Percentiles rank a stretch among this genome's conserved stretches.
Conservation (phyloP, 2,329 filamentous ascomycete genomes). For the Hymenoscyphus salicellus region DNA sequence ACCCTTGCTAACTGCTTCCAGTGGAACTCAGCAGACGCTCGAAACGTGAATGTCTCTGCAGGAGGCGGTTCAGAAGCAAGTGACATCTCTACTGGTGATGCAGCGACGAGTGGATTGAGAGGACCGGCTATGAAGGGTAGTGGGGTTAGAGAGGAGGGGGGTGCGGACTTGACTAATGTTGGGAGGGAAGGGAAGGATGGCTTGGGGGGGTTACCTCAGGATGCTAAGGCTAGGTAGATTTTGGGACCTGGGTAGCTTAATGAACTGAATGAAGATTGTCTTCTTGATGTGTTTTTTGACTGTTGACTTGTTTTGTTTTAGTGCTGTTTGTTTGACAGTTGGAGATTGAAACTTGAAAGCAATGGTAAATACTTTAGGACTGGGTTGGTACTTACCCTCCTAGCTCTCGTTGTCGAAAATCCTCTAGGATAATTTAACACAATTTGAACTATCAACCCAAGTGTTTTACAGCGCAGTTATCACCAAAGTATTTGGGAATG, state of each 20-base stretch:
- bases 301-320: no score
- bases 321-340: no score
- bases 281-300: background rate
- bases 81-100: conserved; percentile 50
- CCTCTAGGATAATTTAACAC: no score
- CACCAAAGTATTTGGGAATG: no score
- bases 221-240: conserved; percentile 35
- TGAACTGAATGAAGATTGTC: background rate
- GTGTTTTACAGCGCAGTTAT: no score
- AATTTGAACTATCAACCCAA: no score
- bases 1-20: no score
- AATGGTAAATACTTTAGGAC: no score
- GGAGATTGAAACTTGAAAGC: no score
- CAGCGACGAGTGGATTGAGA: conserved; percentile 51
- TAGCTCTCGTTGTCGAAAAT: no score
- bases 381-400: no score
- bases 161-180: conserved; percentile 56
- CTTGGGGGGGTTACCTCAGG: conserved; percentile 54
- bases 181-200: conserved; percentile 62
- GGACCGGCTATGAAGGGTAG: conserved; percentile 58
- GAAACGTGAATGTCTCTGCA: conserved; percentile 64
- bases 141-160: conserved; percentile 46
- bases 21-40: conserved; percentile 68
- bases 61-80: conserved; percentile 24
- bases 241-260: background rate